Evolutionary conservation across 23 red algal genomes (phyloP), one percentile per base, ranked within the genome.

Genomic region (Gracilaria domingensis): DNA sequence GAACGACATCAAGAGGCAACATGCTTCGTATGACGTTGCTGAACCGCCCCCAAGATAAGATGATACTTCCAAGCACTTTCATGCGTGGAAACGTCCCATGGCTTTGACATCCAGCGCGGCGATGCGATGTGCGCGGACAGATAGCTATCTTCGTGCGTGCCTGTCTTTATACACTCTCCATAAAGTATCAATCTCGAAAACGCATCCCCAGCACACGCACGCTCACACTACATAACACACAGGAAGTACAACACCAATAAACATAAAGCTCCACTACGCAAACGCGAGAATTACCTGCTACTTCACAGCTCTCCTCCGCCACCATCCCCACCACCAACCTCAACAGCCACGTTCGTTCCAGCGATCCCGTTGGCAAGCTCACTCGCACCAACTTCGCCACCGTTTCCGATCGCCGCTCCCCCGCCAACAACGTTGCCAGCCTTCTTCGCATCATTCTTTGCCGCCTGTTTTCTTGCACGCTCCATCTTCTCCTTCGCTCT

Each of bases 401-500:
- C 80, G 66, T 25, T 24, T 21, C 40, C 80, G 28, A 26, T 36
- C 1, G 28, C 80, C 1, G 53, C 8, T 9, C 25, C 25, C 8
- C 29, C 56, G 42, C 54, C 38, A n/a, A 47, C 86, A 64, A 38
- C 75, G 55, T 79, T 89, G 4, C 86, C 86, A 9, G 73, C 72
- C 23, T 49, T 59, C 55, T 56, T 89, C 2, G 70, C 59, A 18
- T 92, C 77, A 14, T 82, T 82, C 81, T 94, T 94, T 21, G 80
- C 91, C 18, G 82, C 82, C 21, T 80, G 64, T 82, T 98, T 95
- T 72, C 53, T 72, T 25, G 40, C 38, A 13, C 93, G 33, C 37
- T 83, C 93, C 17, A 51, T 53, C 59, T 65, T 74, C 58, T 95
- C 93, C 39, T 93, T 82, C 26, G 81, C 79, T 21, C 87, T 33